phyloP scores from a whole-genome alignment of 306 rosid species.

The Aeschynomene evenia region DNA sequence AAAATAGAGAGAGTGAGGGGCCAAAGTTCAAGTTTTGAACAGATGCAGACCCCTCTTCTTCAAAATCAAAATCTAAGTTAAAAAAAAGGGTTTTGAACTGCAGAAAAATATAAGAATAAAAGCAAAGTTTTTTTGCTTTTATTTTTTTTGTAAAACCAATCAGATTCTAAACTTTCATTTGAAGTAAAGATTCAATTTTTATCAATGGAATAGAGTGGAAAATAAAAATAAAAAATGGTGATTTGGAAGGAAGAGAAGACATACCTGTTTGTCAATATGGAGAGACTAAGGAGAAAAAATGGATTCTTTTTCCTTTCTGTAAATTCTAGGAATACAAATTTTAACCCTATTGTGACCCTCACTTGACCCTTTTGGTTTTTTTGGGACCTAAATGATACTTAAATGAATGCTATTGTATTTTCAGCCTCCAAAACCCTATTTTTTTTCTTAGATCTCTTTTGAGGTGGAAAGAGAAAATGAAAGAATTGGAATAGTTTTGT shows the following conservation, averaged over 20 bases:
- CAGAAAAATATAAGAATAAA: neutral
- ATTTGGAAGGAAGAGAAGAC: conserved; percentile 1
- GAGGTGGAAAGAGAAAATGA: neutral
- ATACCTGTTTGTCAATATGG: conserved; percentile 27
- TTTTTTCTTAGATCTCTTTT: neutral
- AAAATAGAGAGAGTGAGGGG: conserved; percentile 36
- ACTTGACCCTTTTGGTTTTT: conserved; percentile 13
- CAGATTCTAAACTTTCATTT: conserved; percentile 6
- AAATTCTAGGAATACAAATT: neutral
- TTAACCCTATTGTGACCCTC: conserved; percentile 27
- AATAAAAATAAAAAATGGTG: neutral
- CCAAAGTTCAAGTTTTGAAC: conserved; percentile 56
- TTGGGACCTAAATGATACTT: neutral
- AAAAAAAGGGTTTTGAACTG: neutral
- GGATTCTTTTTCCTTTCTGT: neutral
- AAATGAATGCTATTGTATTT: neutral
- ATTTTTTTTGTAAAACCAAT: neutral
- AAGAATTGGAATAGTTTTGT: neutral
- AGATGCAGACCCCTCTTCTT: conserved; percentile 49
- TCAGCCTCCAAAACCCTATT: neutral
- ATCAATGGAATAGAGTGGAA: neutral
- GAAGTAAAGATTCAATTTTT: conserved; percentile 14
- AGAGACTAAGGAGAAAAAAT: neutral
- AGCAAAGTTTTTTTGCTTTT: neutral
- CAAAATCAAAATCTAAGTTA: conserved; percentile 30